Percentiles rank a stretch among this genome's conserved stretches.
These are phyloP conservation scores for Castanea sativa DNA, from an alignment of 306 rosid genomes.

Conservation along the genomic window DNA sequence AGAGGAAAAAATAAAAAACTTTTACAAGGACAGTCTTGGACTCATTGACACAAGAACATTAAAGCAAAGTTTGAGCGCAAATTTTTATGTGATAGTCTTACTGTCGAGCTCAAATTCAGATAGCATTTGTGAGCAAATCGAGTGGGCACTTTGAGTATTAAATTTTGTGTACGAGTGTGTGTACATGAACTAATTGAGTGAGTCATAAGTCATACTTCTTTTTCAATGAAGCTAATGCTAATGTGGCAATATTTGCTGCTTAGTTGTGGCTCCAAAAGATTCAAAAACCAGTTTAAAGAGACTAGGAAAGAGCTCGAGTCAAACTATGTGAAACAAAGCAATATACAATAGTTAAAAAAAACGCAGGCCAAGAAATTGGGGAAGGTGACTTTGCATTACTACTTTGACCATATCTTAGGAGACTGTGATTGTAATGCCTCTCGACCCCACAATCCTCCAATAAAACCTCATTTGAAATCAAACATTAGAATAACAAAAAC, in stretches of 20 bases:
- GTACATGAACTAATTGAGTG: not conserved
- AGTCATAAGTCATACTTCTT: not conserved
- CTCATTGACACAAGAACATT: not conserved
- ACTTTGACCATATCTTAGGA: constrained; percentile 58
- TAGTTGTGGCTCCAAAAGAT: not conserved
- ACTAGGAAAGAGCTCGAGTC: not conserved
- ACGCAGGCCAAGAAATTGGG: constrained; percentile 63
- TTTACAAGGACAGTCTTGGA: not conserved
- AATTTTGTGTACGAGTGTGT: not conserved
- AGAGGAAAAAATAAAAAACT: no score
- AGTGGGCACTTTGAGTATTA: not conserved
- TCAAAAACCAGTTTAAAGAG: constrained; percentile 20
- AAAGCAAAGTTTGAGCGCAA: not conserved
- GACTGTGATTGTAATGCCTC: constrained; percentile 38
- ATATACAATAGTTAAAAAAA: constrained; percentile 17
- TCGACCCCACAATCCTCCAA: constrained; percentile 16
- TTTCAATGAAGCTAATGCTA: not conserved
- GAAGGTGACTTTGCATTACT: constrained; percentile 43
- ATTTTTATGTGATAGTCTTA: not conserved
- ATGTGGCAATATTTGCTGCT: not conserved
- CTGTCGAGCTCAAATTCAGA: not conserved
- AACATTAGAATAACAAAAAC: not conserved
- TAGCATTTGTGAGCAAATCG: not conserved
- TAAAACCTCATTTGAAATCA: constrained; percentile 11
- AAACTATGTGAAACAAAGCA: not conserved